These are phyloP conservation scores for Aurantiochytrium sp. DNA, from an alignment of 108 stramenopile genomes.

Conservation along the genomic window DNA sequence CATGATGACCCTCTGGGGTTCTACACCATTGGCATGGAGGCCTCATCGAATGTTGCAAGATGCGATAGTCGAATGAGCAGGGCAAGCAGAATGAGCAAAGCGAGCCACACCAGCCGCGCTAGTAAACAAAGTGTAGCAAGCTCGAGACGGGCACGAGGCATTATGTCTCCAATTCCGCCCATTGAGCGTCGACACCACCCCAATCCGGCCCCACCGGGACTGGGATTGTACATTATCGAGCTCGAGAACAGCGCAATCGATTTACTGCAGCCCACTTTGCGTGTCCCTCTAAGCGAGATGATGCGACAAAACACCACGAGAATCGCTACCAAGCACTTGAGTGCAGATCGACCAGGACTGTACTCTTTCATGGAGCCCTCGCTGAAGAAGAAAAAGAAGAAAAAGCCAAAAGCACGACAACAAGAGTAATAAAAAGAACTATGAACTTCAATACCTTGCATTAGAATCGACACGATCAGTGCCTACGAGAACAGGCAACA, in stretches of 20 bases:
- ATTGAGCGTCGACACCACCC: neutral
- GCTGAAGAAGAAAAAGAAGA: neutral
- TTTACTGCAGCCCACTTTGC: neutral
- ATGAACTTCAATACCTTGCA: neutral
- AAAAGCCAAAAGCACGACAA: neutral
- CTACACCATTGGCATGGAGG: neutral
- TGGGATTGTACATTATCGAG: neutral
- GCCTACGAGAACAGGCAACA: neutral
- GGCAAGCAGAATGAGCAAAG: neutral
- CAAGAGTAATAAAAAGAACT: neutral
- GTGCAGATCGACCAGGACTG: neutral
- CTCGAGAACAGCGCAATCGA: neutral
- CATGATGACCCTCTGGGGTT: neutral
- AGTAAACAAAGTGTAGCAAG: neutral
- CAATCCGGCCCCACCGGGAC: neutral
- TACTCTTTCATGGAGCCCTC: neutral
- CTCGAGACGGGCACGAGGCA: neutral
- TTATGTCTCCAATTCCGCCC: neutral
- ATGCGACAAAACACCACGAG: neutral
- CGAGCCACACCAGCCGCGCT: neutral
- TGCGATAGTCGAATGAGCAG: neutral
- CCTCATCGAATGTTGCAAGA: neutral
- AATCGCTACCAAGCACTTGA: neutral
- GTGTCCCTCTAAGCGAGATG: neutral
- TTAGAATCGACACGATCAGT: neutral